These are phyloP conservation scores for Pyrrhoderma noxium DNA, from an alignment of 1,284 basidiomycete genomes.

Conservation along the genomic window DNA sequence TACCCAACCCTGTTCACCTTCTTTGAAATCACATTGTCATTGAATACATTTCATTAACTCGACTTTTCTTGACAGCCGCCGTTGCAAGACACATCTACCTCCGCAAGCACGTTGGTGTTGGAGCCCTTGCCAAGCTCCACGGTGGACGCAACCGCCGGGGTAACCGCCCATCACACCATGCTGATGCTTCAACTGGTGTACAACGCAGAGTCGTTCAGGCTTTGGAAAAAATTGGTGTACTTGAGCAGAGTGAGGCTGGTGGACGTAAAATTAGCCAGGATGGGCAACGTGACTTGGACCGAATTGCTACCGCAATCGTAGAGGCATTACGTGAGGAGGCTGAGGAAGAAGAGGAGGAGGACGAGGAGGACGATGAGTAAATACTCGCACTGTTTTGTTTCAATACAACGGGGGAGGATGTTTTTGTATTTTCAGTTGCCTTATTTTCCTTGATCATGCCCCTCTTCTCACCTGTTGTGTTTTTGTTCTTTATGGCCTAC, in stretches of 20 bases:
- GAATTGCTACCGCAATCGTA: constrained; percentile 94
- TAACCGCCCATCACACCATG: constrained; percentile 93
- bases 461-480: no score
- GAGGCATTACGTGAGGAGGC: constrained; percentile 81
- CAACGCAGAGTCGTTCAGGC: constrained; percentile 93
- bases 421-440: no score
- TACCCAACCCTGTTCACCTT: no score
- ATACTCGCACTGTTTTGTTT: no score
- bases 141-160: constrained; percentile 94
- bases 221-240: constrained; percentile 97
- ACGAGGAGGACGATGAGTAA: constrained; percentile 61
- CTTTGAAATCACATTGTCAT: constrained; percentile 6
- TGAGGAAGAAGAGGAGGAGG: constrained; percentile 84
- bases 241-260: constrained; percentile 91
- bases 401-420: no score
- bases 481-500: no score
- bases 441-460: no score
- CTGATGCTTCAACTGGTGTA: constrained; percentile 78
- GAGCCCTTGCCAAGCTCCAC: constrained; percentile 94
- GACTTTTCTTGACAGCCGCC: constrained; percentile 56
- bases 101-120: constrained; percentile 97
- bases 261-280: constrained; percentile 96
- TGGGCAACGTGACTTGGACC: constrained; percentile 96
- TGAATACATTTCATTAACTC: background rate
- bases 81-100: constrained; percentile 99